Conservation (phyloP, 1,284 basidiomycete species). For the Cutaneotrichosporon spelunceum region DNA sequence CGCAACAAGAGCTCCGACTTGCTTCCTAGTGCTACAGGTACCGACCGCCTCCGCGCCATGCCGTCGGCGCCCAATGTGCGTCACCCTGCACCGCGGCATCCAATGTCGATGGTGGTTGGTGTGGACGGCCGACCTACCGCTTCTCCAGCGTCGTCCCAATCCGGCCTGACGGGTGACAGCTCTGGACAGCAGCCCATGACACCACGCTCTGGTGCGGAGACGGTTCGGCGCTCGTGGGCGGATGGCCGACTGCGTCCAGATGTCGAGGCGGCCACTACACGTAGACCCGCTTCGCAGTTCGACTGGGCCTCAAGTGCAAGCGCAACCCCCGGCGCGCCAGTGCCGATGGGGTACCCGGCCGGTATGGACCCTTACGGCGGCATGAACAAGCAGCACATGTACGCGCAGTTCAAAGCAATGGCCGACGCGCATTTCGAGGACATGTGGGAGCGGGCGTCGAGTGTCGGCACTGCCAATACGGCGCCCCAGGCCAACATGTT, state of each 20-base stretch:
- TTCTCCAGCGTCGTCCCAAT: conserved; percentile 30
- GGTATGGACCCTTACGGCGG: conserved; percentile 11
- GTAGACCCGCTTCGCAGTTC: conserved; percentile 12
- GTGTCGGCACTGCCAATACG: conserved; percentile 27
- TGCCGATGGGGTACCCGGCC: neutral
- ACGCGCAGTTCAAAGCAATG: conserved; percentile 45
- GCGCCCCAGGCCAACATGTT: conserved; percentile 12
- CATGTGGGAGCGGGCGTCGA: conserved; percentile 44
- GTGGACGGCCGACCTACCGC: conserved; percentile 15
- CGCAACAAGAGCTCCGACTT: conserved; percentile 1
- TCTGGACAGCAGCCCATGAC: conserved; percentile 27
- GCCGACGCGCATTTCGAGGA: conserved; percentile 45
- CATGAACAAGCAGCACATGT: conserved; percentile 38
- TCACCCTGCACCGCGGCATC: conserved; percentile 10
- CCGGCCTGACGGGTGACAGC: conserved; percentile 28
- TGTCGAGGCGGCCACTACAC: neutral
- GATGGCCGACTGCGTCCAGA: conserved; percentile 14
- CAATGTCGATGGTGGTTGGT: conserved; percentile 7
- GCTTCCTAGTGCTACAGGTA: conserved; percentile 1
- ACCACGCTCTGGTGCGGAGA: conserved; percentile 22
- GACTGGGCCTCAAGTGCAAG: conserved; percentile 9
- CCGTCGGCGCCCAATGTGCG: neutral
- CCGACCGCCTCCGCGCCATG: conserved; percentile 13
- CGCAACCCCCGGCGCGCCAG: neutral
- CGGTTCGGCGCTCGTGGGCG: conserved; percentile 21